Base-by-base conservation (phyloP, 2,329 filamentous ascomycete species). In the Domatiomyces catenatus region DNA sequence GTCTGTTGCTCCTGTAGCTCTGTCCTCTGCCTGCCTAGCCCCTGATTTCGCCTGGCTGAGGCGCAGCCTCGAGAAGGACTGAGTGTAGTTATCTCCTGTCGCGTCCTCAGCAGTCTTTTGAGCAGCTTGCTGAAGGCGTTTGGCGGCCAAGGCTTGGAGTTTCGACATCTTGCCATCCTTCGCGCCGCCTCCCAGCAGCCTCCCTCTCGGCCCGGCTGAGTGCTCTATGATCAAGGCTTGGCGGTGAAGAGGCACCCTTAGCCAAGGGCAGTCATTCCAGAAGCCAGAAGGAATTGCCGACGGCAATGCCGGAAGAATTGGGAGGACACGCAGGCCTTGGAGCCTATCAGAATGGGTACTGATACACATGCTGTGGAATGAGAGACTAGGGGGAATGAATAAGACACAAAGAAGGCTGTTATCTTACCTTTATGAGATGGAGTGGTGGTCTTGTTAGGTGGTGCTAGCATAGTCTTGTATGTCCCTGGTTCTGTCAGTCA, bases 211-310 rank as follows among this genome's bases (percentile, higher is more conserved):
- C 55, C 69, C 69, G 36, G 75, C 52, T 66, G 74, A 78, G 42
- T 81, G 73, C 47, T 84, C 67, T 39, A 89, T 76, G 15, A 83
- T 73, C 15, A 72, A 64, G 39, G 83, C 76, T 57, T 77, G 75
- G 26, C 85, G 79, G 46, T 83, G 67, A 42, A 67, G 59, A 19
- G 88, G 85, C 8, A 90, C 71, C 48, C 81, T 76, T 49, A 88
- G 74, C 90, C 92, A 98, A 1, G 89, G 86, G 62, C 84, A 84
- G 62, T 94, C 89, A 61, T 73, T 69, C 65, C 95, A 98, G 66
- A 89, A 86, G 39, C 76, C 72, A 52, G 71, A 66, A 50, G 50
- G 46, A 39, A 48, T 39, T 39, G 32, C 4, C 15, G 32, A 39
- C 15, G 32, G 69, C 66, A 57, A 78, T 69, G 43, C 18, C 12